Percentiles rank a stretch among this genome's conserved stretches.
These are phyloP conservation scores for Albugo candida DNA, from an alignment of 352 stramenopile species.

Conservation along the genomic window DNA sequence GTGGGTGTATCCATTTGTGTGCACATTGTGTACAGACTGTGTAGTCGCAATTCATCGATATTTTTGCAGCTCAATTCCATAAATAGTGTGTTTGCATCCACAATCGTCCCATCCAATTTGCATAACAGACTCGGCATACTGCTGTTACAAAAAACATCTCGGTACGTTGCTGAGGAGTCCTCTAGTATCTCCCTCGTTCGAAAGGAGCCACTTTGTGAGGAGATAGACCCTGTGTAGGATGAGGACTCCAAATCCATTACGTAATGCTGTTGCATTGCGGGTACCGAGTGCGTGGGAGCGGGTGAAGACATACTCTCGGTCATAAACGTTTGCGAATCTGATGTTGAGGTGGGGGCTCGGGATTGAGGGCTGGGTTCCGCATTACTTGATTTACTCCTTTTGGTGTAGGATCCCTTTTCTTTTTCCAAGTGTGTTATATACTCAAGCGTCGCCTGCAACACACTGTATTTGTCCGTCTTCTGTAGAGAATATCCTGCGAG, in stretches of 20 bases:
- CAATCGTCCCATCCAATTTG: conserved; percentile 59
- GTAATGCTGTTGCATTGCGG: conserved; percentile 32
- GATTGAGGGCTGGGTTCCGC: background rate
- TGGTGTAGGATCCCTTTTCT: background rate
- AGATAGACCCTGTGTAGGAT: conserved; percentile 3
- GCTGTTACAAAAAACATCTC: conserved; percentile 50
- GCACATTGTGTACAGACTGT: conserved; percentile 69
- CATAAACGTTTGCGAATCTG: conserved; percentile 26
- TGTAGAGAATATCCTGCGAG: conserved; percentile 39
- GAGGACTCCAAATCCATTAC: conserved; percentile 36
- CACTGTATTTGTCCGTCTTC: conserved; percentile 78
- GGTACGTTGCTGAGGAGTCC: conserved; percentile 45
- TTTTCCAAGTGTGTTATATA: conserved; percentile 61
- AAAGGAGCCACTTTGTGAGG: conserved; percentile 1
- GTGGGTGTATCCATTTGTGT: conserved; percentile 49
- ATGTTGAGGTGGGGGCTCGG: background rate
- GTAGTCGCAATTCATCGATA: conserved; percentile 50
- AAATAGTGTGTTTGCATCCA: conserved; percentile 59
- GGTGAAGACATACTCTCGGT: conserved; percentile 61
- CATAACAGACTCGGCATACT: conserved; percentile 60
- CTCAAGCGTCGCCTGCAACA: conserved; percentile 64
- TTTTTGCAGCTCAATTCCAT: conserved; percentile 63
- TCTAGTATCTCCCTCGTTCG: conserved; percentile 19
- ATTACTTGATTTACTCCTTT: background rate
- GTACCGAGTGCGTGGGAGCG: conserved; percentile 42